Base-by-base conservation (phyloP, 257 asterid genomes). In the Capsicum rhomboideum region DNA sequence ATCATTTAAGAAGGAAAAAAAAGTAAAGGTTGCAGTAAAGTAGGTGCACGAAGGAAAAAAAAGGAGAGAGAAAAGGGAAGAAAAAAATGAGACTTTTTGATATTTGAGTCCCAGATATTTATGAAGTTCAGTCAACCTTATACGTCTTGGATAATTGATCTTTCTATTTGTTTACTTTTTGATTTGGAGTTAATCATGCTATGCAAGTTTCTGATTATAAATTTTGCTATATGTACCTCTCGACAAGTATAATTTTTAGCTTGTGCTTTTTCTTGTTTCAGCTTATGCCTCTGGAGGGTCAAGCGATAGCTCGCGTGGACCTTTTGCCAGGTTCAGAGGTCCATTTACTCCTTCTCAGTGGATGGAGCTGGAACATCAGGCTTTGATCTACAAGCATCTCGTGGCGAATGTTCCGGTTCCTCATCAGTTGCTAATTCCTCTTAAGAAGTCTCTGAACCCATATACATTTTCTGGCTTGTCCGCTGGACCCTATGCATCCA, bases 361-460 rank as follows among this genome's bases (percentile, higher is more conserved):
- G 98, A 92, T 91, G 97, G 99, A 96, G 86, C 86, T 94, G 42
- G 98, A 96, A 82, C 97, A 93, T 83, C 99, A 96, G 87, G 99
- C 97, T 72, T 82, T 93, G 92, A 92, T 95, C 88, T 94, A 94
- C 83, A 94, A 94, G 82, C 96, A 94, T 90, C 80, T 96, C 46
- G 86, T 92, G 80, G 92, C 98, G 17, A 93, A 92, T 86, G 93
- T 96, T 71, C 97, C 98, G 31, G 91, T 96, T 71, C 99, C 99
- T 49, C 86, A 94, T 31, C 88, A 90, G 89, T 87, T 96, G 88
- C 98, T 94, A 20, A 80, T 87, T 77, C 96, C 98, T 75, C 89
- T 96, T 83, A 92, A 80, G 91, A 89, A 93, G 90, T 87, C 99
- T 31, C 90, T 93, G 83, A 87, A 89, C 88, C 90, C 97, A 0